These are phyloP conservation scores for Blastocystis sp. DNA, from an alignment of 352 stramenopile species.

Conservation along the genomic window DNA sequence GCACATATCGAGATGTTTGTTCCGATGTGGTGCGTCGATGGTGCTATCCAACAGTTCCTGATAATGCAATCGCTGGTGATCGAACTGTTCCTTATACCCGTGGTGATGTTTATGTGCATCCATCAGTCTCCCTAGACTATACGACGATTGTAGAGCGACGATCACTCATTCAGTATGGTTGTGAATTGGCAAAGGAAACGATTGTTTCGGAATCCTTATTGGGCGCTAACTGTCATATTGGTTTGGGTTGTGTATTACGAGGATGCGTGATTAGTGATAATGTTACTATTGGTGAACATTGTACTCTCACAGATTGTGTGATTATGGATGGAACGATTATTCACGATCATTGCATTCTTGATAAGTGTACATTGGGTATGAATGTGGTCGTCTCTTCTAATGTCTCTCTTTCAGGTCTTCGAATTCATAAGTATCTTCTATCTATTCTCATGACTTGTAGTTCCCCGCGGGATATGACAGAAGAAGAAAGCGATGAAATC, in stretches of 20 bases:
- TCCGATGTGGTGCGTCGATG: constrained; percentile 18
- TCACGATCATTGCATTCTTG: not conserved
- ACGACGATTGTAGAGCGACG: not conserved
- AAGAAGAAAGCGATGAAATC: not conserved
- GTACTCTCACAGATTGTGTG: not conserved
- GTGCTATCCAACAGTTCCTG: constrained; percentile 54
- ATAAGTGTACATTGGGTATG: not conserved
- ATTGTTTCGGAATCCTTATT: not conserved
- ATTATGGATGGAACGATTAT: not conserved
- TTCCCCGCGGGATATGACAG: not conserved
- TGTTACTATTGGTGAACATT: not conserved
- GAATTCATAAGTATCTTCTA: not conserved
- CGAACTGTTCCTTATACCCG: not conserved
- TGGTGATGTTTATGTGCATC: constrained; percentile 39
- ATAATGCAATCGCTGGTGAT: constrained; percentile 9
- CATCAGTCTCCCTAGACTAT: constrained; percentile 1
- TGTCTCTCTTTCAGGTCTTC: not conserved
- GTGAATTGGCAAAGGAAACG: not conserved
- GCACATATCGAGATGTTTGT: not conserved
- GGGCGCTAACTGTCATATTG: not conserved
- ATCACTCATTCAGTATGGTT: constrained; percentile 18
- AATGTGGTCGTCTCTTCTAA: not conserved
- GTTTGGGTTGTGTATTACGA: not conserved
- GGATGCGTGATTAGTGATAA: not conserved
- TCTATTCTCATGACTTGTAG: not conserved